Conservation (phyloP, 148 eudicot genomes). For the Chenopodium quinoa region DNA sequence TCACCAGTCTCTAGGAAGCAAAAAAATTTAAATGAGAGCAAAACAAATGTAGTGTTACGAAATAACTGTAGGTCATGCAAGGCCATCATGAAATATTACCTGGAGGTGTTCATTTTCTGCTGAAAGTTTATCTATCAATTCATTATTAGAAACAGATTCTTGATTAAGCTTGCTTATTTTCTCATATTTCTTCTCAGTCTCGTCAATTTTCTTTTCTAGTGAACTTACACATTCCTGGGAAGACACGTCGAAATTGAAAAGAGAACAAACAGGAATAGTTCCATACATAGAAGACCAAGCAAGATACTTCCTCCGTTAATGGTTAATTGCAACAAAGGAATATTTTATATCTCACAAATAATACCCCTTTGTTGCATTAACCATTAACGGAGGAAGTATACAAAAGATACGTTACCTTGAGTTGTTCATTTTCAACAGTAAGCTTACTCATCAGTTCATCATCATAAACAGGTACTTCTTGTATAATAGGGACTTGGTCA, state of each 20-base stretch:
- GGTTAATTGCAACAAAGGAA: too few species aligned
- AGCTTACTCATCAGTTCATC: conserved; percentile 50
- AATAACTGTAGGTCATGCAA: not conserved
- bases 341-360: too few species aligned
- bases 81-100: not conserved
- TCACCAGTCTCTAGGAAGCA: conserved; percentile 30
- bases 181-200: conserved; percentile 51
- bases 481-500: conserved; percentile 37
- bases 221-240: conserved; percentile 32
- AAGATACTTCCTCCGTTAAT: not conserved
- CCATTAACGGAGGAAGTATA: not conserved
- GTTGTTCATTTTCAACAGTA: conserved; percentile 63
- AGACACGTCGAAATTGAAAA: not conserved
- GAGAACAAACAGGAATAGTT: not conserved
- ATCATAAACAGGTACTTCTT: conserved; percentile 50
- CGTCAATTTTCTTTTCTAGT: conserved; percentile 68
- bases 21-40: not conserved
- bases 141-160: not conserved
- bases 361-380: too few species aligned
- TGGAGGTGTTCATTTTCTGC: conserved; percentile 7
- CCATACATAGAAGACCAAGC: not conserved
- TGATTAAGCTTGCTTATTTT: not conserved
- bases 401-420: conserved; percentile 49
- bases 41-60: not conserved
- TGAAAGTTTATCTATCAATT: not conserved